phyloP scores from a whole-genome alignment of 805 yeast genomes.

The Saccharomyces paradoxus region DNA sequence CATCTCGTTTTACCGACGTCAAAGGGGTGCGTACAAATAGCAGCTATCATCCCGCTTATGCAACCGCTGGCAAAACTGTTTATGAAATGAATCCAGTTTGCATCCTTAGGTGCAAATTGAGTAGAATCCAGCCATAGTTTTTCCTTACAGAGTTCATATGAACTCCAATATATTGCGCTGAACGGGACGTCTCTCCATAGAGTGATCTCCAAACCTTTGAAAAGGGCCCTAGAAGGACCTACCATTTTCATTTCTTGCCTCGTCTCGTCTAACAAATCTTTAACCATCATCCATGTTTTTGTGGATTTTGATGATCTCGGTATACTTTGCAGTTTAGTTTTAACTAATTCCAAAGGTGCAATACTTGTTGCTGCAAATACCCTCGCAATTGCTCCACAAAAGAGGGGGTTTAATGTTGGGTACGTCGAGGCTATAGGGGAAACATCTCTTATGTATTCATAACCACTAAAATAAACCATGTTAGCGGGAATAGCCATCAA shows the following conservation, averaged over 20 bases:
- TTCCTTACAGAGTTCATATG: constrained; percentile 53
- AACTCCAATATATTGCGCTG: constrained; percentile 89
- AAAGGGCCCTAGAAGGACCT: constrained; percentile 55
- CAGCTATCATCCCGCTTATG: constrained; percentile 76
- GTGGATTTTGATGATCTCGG: constrained; percentile 39
- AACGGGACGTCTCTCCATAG: constrained; percentile 97
- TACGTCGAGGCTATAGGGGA: constrained; percentile 42
- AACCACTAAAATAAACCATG: constrained; percentile 88
- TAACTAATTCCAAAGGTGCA: constrained; percentile 79
- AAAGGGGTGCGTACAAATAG: constrained; percentile 84
- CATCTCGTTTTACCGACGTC: constrained; percentile 94
- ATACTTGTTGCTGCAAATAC: constrained; percentile 74
- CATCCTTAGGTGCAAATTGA: constrained; percentile 2
- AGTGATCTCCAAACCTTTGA: constrained; percentile 80
- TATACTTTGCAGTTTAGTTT: constrained; percentile 86
- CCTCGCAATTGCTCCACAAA: constrained; percentile 83
- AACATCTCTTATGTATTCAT: constrained; percentile 75
- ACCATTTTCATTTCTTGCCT: constrained; percentile 39
- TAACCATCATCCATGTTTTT: constrained; percentile 28
- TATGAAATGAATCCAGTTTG: constrained; percentile 41
- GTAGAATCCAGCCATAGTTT: constrained; percentile 6
- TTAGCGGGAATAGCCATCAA: constrained; percentile 90
- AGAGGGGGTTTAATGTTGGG: constrained; percentile 54
- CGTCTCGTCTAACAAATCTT: constrained; percentile 47
- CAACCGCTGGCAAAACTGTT: constrained; percentile 77